phyloP scores from a whole-genome alignment of 2,329 filamentous ascomycete species.

The Dryadomyces quercus-mongolicae region DNA sequence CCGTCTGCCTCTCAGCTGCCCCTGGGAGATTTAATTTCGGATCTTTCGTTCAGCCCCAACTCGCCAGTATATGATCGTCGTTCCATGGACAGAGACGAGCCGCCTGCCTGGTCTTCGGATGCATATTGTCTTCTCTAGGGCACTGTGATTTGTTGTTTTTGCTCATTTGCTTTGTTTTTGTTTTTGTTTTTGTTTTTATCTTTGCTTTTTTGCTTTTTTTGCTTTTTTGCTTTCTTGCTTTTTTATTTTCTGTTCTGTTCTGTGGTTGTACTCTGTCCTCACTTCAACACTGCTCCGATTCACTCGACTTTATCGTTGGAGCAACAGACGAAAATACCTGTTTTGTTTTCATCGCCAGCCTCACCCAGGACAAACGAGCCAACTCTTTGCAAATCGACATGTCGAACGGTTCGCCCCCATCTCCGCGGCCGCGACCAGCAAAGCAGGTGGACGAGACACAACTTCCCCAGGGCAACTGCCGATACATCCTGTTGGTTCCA shows the following conservation, averaged over 20 bases:
- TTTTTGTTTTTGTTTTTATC: no score
- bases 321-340: no score
- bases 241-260: no score
- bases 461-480: conserved; percentile 45
- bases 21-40: background rate
- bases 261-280: no score
- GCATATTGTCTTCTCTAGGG: background rate
- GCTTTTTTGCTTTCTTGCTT: no score
- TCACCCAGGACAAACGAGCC: background rate
- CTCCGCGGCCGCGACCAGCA: conserved; percentile 12
- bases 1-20: background rate
- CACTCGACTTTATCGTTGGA: no score
- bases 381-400: background rate
- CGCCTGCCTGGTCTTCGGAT: background rate
- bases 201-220: no score
- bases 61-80: background rate
- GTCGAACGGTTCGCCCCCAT: conserved; percentile 16
- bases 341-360: background rate
- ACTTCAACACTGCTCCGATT: no score
- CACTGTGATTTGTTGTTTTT: background rate
- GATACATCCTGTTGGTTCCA: conserved; percentile 44
- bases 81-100: background rate
- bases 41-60: background rate
- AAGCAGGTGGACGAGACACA: conserved; percentile 27
- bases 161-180: background rate